These are phyloP conservation scores for Trichoderma sp. DNA, from an alignment of 2,329 filamentous ascomycete genomes.

Conservation along the genomic window DNA sequence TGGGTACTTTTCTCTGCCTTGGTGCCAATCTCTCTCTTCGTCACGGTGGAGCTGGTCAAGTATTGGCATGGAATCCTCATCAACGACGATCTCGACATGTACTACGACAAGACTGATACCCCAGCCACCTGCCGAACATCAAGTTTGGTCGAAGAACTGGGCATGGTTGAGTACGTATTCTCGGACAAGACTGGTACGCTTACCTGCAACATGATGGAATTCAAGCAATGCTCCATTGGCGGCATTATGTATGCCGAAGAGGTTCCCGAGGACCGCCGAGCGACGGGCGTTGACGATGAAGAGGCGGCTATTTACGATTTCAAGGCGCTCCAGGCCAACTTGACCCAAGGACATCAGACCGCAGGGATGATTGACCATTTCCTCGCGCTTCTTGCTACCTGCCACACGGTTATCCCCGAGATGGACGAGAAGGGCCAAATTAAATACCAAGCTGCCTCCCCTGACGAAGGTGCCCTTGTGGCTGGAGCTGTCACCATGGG, in stretches of 20 bases:
- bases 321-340: slow-evolving; percentile 68
- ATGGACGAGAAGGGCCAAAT: slow-evolving; percentile 76
- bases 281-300: slow-evolving; percentile 76
- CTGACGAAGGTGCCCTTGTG: slow-evolving; percentile 94
- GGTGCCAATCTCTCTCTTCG: slow-evolving; percentile 95
- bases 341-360: slow-evolving; percentile 52
- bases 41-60: slow-evolving; percentile 96
- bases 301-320: slow-evolving; percentile 84
- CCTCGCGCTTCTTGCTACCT: slow-evolving; percentile 79
- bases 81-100: slow-evolving; percentile 96
- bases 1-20: slow-evolving; percentile 97
- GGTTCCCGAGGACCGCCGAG: slow-evolving; percentile 83
- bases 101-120: slow-evolving; percentile 92
- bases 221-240: slow-evolving; percentile 88
- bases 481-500: slow-evolving; percentile 83
- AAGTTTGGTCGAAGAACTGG: slow-evolving; percentile 92
- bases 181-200: slow-evolving; percentile 96
- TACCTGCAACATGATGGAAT: slow-evolving; percentile 99
- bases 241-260: slow-evolving; percentile 93
- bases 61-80: slow-evolving; percentile 98
- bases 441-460: slow-evolving; percentile 97
- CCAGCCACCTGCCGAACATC: slow-evolving; percentile 95
- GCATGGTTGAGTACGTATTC: slow-evolving; percentile 98
- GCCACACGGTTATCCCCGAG: slow-evolving; percentile 97
- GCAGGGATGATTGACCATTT: slow-evolving; percentile 70